Evolutionary conservation across 169 alveolate genomes (phyloP).

Genomic region (Plasmodium inui): DNA sequence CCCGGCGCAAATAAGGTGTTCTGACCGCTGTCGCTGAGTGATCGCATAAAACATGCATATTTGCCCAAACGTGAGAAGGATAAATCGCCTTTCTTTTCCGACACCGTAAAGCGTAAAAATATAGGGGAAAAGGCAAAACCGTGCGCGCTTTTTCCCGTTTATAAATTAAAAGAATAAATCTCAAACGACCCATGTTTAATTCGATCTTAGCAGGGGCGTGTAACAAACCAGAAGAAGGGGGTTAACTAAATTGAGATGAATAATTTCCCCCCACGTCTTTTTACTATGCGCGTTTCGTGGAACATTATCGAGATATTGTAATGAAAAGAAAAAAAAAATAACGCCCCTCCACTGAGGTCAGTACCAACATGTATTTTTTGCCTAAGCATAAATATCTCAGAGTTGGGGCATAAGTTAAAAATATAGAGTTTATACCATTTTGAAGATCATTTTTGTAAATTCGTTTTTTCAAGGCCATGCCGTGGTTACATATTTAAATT

Average conservation of each 20-base stretch:
- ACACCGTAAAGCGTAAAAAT: neutral
- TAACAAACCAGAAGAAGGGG: neutral
- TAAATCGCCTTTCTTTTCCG: neutral
- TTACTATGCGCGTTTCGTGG: neutral
- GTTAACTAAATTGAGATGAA: neutral
- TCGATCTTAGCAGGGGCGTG: neutral
- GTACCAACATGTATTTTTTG: neutral
- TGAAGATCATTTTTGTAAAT: neutral
- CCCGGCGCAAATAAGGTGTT: neutral
- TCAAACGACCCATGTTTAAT: neutral
- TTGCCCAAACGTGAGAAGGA: neutral
- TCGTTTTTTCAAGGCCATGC: neutral
- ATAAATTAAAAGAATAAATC: neutral
- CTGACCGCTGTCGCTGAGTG: neutral
- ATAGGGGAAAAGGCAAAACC: neutral
- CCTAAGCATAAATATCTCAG: neutral
- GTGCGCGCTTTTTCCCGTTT: neutral
- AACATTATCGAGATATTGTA: neutral
- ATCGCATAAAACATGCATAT: neutral
- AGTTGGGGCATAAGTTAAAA: neutral
- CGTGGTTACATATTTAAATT: neutral
- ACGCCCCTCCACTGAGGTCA: neutral
- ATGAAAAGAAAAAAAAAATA: neutral
- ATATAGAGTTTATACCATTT: neutral
- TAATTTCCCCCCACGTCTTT: neutral